Evolutionary conservation across 2,329 filamentous ascomycete genomes (phyloP), one percentile per base, ranked within the genome.

Genomic region (Hypocreales sp.): DNA sequence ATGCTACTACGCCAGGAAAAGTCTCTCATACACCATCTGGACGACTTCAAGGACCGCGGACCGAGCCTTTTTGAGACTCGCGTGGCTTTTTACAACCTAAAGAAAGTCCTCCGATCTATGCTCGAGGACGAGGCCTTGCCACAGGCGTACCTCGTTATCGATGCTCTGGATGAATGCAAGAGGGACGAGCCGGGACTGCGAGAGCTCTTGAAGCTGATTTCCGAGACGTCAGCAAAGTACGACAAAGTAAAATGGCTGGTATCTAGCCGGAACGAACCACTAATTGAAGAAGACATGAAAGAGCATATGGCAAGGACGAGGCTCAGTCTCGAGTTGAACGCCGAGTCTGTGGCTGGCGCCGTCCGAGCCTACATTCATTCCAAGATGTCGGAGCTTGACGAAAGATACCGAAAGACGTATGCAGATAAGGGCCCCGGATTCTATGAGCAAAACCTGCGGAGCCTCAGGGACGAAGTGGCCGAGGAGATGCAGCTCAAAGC

Each of bases 131-230:
- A 33, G 4, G 37, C 10, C 5, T 28, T 53, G 2, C 11, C 37
- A 2, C 33, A 10, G 0, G 44, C 40, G 0, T 46, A 46, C 31
- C 27, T 67, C 4, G 32, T 63, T 8, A 40, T 67, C 22, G 58
- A 65, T 38, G 60, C 57, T 1, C 51, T 65, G 1, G 58, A 67
- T 31, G 58, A 65, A 36, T 62, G 56, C 29, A 24, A 19, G 3
- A 22, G 14, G 15, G 46, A 39, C 15, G n/a, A n/a, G n/a, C n/a
- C n/a, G n/a, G n/a, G n/a, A n/a, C 30, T 39, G 15, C 14, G 27
- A 1, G 24, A 42, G 20, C 50, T 64, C 4, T 39, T 64, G 8
- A 24, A 48, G 1, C 32, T 59, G 8, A 47, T 61, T 26, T 25
- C 36, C 9, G 28, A 42, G 17, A 34, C 26, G 0, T 43, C 36